Base-by-base conservation (phyloP, 495 filamentous ascomycete genomes). In the Penicillium silybi region DNA sequence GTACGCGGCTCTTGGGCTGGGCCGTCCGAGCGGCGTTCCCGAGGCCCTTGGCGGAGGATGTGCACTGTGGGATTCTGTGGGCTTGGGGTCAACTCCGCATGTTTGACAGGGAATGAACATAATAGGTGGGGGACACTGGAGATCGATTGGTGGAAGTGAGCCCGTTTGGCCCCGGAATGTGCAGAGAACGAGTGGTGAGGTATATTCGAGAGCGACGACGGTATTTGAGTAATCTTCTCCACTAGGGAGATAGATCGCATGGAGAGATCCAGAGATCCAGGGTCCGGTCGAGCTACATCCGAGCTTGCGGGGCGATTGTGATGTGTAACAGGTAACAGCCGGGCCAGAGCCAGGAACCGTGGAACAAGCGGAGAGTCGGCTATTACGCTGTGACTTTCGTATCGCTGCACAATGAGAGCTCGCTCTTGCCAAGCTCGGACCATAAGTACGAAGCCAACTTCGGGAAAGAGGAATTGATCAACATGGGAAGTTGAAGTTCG, bases 271-370 rank as follows among this genome's bases (percentile, higher is more conserved):
- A 55, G 48, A 50, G 27, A 54, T n/a, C 39, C 20, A 32, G 27
- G n/a, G n/a, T n/a, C n/a, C n/a, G n/a, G 34, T 35, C 29, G n/a
- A 20, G 16, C n/a, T 11, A 32, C 41, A 48, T 41, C 29, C 44
- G 50, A 19, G 45, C 48, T 18, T n/a, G 35, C 26, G 38, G 26
- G 44, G 40, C 42, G 25, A 45, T 58, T 61, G 63, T 66, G 63
- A 66, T 66, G 50, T 66, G 61, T 66, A 66, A 64, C 48, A 64
- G 64, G 58, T 16, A 19, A 37, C 19, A 16, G 17, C 40, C 16
- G 52, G 34, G n/a, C 22, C 9, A 32, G 29, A 8, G 8, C 41
- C 29, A 57, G 42, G 53, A 57, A 55, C 57, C 46, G 26, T 47
- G 52, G 51, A 52, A 52, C 40, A 20, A 8, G 29, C 29, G 29